Base-by-base conservation (phyloP, 768 basidiomycete genomes). In the Russula lepida region DNA sequence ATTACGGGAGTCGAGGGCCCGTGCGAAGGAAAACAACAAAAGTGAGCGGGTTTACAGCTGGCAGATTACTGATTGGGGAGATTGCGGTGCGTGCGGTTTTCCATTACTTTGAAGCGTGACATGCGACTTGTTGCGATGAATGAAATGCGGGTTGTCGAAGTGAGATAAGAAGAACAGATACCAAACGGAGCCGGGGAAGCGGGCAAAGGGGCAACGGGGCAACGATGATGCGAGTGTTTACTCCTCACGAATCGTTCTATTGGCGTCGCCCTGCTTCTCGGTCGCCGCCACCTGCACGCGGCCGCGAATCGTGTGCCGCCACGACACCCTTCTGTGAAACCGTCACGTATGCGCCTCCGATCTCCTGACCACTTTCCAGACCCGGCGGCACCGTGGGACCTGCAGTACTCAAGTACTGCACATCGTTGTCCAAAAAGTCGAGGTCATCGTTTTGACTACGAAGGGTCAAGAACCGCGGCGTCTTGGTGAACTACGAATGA, bases 281-380 rank as follows among this genome's bases (percentile, higher is more conserved):
- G n/a, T 64, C 63, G 11, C 32, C 56, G 30, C 39, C 48, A 12
- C 19, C 60, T 13, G 27, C 25, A 8, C 63, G 63, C 28, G 54
- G 63, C 43, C 60, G 64, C n/a, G 55, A 35, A 43, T 57, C 84
- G 72, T 91, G 87, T 69, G 83, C 84, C 30, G 83, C 91, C 30
- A 54, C 56, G 17, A 57, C 52, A 19, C 62, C 62, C 68, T 84
- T 83, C 66, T 88, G 86, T 44, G 91, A 92, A 55, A 93, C 78
- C 17, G 92, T 93, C 68, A 92, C 84, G 69, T 93, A 92, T 17
- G 91, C 88, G 53, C 91, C 86, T 60, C 91, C 91, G 46, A 81
- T 77, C 67, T 91, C 88, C 15, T 79, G 73, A 9, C 73, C 73
- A 50, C 71, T 61, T 17, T 56, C 76, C 39, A 90, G 75, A 61